Base-by-base conservation (phyloP, 345 rosid species). In the Eucalyptus cloeziana region DNA sequence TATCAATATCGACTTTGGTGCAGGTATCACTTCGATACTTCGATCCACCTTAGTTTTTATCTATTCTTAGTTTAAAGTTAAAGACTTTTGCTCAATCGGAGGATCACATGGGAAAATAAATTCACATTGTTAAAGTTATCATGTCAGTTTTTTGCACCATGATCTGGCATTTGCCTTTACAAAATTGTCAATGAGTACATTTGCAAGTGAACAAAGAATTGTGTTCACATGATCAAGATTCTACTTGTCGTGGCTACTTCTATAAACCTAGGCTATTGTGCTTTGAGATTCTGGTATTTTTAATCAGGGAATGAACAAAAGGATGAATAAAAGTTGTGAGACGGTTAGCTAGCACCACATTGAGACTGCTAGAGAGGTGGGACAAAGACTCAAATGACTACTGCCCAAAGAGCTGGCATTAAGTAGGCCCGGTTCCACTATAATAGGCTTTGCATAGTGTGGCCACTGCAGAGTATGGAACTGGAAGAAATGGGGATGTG, bases 1-100 rank as follows among this genome's bases (percentile, higher is more conserved):
- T 95, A 58, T 94, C 97, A 37, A 10, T 94, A 88, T 94, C 95
- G 49, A 91, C 93, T 56, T 91, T 95, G 87, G 90, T 91, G 83
- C 96, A 94, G 95, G 97, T 94, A 92, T 86, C 76, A 67, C 49
- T 81, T 89, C 10, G 64, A 49, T 67, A 47, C 56, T 27, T 88
- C 10, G 37, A n/a, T 86, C 64, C 52, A 49, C 51, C 47, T 76
- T 76, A 40, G 15, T 56, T 87, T 31, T 56, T 45, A 43, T 54
- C n/a, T 58, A 17, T 87, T 44, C 64, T 45, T 37, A 45, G 49
- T 87, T 60, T 87, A 33, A 51, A 58, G 31, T 62, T n/a, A 60
- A 60, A 56, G 88, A 43, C n/a, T 33, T 49, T 52, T 47, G 15
- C 87, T 52, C 19, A 24, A 31, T 49, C 2, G 52, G 4, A 16